These are phyloP conservation scores for Macrophomina tecta DNA, from an alignment of 2,329 filamentous ascomycete species.

Conservation along the genomic window DNA sequence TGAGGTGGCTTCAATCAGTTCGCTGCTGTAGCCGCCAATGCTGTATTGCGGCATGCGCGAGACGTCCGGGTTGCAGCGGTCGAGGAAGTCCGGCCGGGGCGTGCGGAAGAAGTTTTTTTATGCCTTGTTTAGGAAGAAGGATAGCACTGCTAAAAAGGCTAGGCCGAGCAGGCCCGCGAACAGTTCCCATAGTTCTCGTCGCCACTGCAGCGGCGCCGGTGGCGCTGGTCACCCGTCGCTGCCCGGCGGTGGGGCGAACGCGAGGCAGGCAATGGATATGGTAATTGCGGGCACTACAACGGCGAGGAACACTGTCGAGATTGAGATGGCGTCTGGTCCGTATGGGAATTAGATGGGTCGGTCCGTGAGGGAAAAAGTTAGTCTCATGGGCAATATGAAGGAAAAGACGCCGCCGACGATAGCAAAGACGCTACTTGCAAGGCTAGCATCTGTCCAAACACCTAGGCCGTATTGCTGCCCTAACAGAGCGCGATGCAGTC, in stretches of 20 bases:
- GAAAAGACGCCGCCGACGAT: constrained; percentile 17
- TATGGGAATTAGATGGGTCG: constrained; percentile 18
- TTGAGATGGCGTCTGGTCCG: constrained; percentile 4
- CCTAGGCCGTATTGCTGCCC: too few species aligned
- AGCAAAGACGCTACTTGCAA: background rate
- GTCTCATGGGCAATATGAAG: background rate
- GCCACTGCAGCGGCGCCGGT: constrained; percentile 77
- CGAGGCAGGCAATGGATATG: constrained; percentile 70
- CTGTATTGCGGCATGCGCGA: background rate
- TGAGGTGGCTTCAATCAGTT: constrained; percentile 15
- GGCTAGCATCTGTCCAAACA: constrained; percentile 10
- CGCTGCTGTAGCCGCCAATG: constrained; percentile 18
- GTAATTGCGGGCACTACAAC: constrained; percentile 43
- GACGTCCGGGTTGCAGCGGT: constrained; percentile 18
- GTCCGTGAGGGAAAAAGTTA: constrained; percentile 18
- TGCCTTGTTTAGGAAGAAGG: constrained; percentile 12
- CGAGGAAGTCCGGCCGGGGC: constrained; percentile 23
- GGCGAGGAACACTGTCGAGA: constrained; percentile 1
- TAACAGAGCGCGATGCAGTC: too few species aligned
- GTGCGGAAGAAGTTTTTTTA: constrained; percentile 27
- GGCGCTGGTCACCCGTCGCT: constrained; percentile 65
- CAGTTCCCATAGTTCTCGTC: constrained; percentile 62
- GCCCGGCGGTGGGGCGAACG: constrained; percentile 73
- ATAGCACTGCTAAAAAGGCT: constrained; percentile 3
- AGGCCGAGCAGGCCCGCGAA: background rate